Evolutionary conservation across 306 rosid genomes (phyloP), one percentile per base, ranked within the genome.

Genomic region (Pueraria montana): DNA sequence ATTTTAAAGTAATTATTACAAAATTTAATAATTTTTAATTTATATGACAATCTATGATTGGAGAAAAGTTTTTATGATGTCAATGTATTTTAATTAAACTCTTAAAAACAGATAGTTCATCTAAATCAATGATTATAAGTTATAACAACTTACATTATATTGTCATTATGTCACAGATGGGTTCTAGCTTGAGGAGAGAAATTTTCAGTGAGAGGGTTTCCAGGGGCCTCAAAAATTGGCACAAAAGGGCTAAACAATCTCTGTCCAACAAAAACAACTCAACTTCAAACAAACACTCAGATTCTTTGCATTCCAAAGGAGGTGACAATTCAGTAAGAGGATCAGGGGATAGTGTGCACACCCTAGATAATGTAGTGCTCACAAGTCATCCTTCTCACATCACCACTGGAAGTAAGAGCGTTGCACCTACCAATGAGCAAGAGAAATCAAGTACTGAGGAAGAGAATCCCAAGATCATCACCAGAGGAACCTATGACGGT

Each of bases 161-260:
- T 72, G 20, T 38, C 8, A 32, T 34, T 38, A 11, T 78, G 80
- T 56, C 18, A 64, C 85, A 91, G 92, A 89, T 92, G 94, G 91
- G 94, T 1, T 91, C 92, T 4, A 79, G 84, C 77, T 86, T 88
- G 89, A 91, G 59, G 82, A 89, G 42, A 27, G 91, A 91, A 64
- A 82, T 89, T 59, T 92, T 91, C 80, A 89, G 86, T 0, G 91
- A 89, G 34, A 62, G 16, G 0, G 86, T 92, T 5, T 82, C 78
- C 2, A 34, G 75, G 30, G 97, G 97, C 59, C 88, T 92, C 0
- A 82, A 84, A 68, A 87, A 82, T 36, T 92, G 97, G 97, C 91
- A 79, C 21, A 85, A 46, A 73, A 88, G 59, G 46, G 88, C 94
- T 3, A 87, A 86, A 34, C 36, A 6, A 1, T 85, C 86, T 10